Base-by-base conservation (phyloP, 176 grass and related monocot species). In the Cenchrus fungigraminus region DNA sequence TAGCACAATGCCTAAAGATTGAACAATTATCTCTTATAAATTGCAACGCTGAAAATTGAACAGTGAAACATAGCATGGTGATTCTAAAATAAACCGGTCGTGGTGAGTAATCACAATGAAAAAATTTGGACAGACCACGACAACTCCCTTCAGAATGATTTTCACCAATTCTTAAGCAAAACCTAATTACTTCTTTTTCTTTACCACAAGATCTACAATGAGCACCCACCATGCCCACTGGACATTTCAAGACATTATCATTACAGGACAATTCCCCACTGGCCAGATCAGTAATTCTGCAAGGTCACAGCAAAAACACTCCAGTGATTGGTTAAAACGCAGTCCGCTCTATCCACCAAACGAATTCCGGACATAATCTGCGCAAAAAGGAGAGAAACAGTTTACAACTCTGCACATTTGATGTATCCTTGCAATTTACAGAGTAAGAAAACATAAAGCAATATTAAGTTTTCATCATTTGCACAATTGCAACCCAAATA, bases 161-260 rank as follows among this genome's bases (percentile, higher is more conserved):
- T 57, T 75, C 81, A 47, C 71, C 75, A 84, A 87, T 29, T 84
- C 54, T 86, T 82, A 6, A 12, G 58, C 73, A 73, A 66, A 79
- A 74, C 19, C 82, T 75, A 90, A 63, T 73, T 79, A 79, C 75
- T 91, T 76, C 42, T 70, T 46, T 84, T 80, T 84, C 84, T 50
- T 80, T 84, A 87, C 76, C 85, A 46, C 37, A 81, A 70, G 81
- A 87, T 87, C 70, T 84, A 83, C 74, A 87, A 53, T 51, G 67
- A 49, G 19, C 37, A 28, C 6, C 53, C 72, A 57, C 63, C 76
- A 68, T 77, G 34, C 70, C 76, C 85, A 65, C 81, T 25, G 20
- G 55, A 87, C 84, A 46, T 46, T 46, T 46, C 45, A 46, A 9
- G 45, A 46, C 45, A 46, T 46, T 46, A 85, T 62, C 54, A 62